A percentile compares a stretch with the other conserved stretches of the same genome.
Evolutionary conservation across 1,284 basidiomycete genomes (phyloP).

Genomic region (Chalciporus sp.): DNA sequence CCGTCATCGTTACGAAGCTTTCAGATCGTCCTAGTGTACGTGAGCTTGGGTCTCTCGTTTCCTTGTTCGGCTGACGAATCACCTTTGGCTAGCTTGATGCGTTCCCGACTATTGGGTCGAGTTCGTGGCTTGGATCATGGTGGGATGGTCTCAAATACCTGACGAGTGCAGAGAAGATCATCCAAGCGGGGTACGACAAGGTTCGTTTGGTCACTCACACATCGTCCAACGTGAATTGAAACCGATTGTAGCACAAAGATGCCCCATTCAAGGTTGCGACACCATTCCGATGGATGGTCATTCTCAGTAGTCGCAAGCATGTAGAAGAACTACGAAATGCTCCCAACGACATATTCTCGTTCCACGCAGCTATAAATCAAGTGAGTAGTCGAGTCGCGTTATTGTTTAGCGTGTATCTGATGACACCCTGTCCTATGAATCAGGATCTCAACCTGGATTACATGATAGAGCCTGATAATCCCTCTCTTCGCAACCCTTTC

Average conservation of each 20-base stretch:
- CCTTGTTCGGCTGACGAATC: background rate
- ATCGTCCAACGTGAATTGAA: background rate
- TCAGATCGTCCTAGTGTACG: conserved; percentile 4
- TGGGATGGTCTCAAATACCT: conserved; percentile 7
- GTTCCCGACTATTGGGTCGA: conserved; percentile 23
- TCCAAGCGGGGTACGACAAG: conserved; percentile 25
- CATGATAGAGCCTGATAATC: conserved; percentile 27
- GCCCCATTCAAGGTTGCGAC: conserved; percentile 44
- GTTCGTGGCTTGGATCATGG: conserved; percentile 16
- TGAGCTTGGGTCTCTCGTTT: background rate
- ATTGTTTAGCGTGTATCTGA: background rate
- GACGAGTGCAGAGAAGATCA: background rate
- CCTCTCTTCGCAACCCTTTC: conserved; percentile 28
- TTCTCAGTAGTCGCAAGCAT: conserved; percentile 38
- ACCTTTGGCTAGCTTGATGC: conserved; percentile 14
- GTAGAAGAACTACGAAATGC: conserved; percentile 45
- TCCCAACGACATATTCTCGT: conserved; percentile 41
- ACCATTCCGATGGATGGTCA: conserved; percentile 41
- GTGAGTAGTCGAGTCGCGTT: conserved; percentile 22
- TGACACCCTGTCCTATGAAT: background rate
- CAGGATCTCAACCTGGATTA: conserved; percentile 27
- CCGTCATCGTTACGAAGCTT: background rate
- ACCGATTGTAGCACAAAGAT: conserved; percentile 33
- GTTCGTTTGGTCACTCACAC: background rate
- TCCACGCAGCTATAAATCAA: conserved; percentile 36